Base-by-base conservation (phyloP, 495 filamentous ascomycete species). In the Talaromyces wortmannii region DNA sequence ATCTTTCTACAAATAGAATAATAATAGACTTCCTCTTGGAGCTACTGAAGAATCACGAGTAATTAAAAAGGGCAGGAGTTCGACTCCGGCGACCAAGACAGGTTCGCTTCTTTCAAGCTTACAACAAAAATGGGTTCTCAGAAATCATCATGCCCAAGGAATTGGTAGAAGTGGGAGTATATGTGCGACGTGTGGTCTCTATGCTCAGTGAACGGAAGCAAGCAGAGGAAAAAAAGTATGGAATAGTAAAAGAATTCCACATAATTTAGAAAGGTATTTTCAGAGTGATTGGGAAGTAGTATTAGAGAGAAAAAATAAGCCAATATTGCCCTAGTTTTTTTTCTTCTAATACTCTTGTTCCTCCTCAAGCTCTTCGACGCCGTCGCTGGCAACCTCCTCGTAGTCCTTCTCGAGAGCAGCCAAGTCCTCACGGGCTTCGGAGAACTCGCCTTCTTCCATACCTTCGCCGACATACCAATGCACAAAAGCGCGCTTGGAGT, bases 381-480 rank as follows among this genome's bases (percentile, higher is more conserved):
- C 79, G 68, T 95, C 90, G 59, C 78, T 81, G 53, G 88, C 90
- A 62, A 95, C 90, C 76, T 95, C 90, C 71, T 94, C 90, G 67
- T 95, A 95, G 64, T 95, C 90, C 82, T 87, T 91, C 81, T 90
- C 87, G 32, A 95, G 79, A 50, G 90, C 90, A 53, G 90, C 90
- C 53, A 95, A 76, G 67, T 95, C 90, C 78, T 95, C 90, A 52
- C 90, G 83, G 47, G 90, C 90, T 77, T 95, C 90, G 55, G 83
- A 86, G 75, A 95, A 95, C 74, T 95, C 90, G 60, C 90, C 90
- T 69, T 95, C 90, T 78, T 95, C 90, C 90, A 95, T 95, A 74
- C 90, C 90, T 74, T 95, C 90, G 63, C 90, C 90, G 46, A 95
- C 90, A 64, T 95, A 95, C 90, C 90, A 95, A 72, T 95, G 90